Evolutionary conservation across 1,139 yeast genomes (phyloP).

Genomic region (Diutina siamensis): DNA sequence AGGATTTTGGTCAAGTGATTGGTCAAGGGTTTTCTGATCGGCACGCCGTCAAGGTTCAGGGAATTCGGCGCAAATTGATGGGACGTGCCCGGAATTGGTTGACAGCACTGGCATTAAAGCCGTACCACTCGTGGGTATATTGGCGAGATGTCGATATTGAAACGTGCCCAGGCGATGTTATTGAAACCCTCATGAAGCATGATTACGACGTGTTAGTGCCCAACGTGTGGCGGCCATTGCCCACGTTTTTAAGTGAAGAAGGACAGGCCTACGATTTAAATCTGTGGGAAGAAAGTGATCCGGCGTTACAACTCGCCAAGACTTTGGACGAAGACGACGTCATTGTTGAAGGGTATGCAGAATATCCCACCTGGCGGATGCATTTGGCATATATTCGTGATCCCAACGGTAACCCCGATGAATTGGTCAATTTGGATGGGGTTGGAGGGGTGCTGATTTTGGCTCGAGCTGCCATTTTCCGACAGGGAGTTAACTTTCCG

Average conservation of each 20-base stretch:
- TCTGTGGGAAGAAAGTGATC: slow-evolving; percentile 77
- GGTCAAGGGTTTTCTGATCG: slow-evolving; percentile 87
- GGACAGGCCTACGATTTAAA: slow-evolving; percentile 73
- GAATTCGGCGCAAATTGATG: slow-evolving; percentile 77
- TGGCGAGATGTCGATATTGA: slow-evolving; percentile 93
- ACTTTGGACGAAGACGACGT: slow-evolving; percentile 72
- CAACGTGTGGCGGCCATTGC: slow-evolving; percentile 83
- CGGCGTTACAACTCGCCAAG: slow-evolving; percentile 56
- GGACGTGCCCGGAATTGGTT: slow-evolving; percentile 89
- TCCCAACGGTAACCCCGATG: slow-evolving; percentile 50
- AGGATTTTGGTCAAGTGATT: slow-evolving; percentile 75
- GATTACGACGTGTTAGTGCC: slow-evolving; percentile 80
- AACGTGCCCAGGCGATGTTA: slow-evolving; percentile 66
- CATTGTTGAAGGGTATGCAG: slow-evolving; percentile 85
- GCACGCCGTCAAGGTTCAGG: slow-evolving; percentile 85
- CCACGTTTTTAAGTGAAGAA: slow-evolving; percentile 62
- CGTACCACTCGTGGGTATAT: slow-evolving; percentile 88
- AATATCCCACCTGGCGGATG: slow-evolving; percentile 80
- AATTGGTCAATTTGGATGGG: slow-evolving; percentile 68
- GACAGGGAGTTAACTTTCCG: slow-evolving; percentile 79
- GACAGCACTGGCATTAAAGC: slow-evolving; percentile 61
- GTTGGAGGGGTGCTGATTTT: slow-evolving; percentile 85
- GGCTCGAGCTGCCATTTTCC: slow-evolving; percentile 71
- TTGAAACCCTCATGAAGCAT: slow-evolving; percentile 65
- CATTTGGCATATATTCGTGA: slow-evolving; percentile 70